Conservation (phyloP, 2,329 filamentous ascomycete genomes). For the Microdochium trichocladiopsis region DNA sequence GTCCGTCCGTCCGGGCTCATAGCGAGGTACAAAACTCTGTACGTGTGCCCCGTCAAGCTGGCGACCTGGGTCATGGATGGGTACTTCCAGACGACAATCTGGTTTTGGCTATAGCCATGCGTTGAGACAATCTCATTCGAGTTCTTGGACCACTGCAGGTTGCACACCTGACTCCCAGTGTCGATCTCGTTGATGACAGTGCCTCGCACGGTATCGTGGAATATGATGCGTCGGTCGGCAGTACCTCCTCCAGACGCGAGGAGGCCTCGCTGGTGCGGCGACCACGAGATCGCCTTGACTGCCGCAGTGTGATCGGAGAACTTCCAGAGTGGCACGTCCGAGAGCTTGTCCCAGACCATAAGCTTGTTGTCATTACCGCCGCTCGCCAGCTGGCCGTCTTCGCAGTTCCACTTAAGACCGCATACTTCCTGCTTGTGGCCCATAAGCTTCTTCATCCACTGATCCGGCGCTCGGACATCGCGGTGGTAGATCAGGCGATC, state of each 20-base stretch:
- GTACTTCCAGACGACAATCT: conserved; percentile 99
- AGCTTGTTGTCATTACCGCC: conserved; percentile 98
- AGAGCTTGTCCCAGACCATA: conserved; percentile 96
- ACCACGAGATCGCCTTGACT: conserved; percentile 97
- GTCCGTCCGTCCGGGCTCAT: conserved; percentile 96
- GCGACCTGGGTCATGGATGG: conserved; percentile 96
- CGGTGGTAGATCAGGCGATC: conserved; percentile 93
- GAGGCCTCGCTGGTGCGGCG: conserved; percentile 86
- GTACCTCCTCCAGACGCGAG: conserved; percentile 95
- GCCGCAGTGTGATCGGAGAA: conserved; percentile 93
- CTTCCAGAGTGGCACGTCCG: conserved; percentile 86
- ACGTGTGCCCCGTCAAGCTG: conserved; percentile 92
- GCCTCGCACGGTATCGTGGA: conserved; percentile 91
- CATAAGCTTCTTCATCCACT: conserved; percentile 78
- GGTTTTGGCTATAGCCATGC: conserved; percentile 95
- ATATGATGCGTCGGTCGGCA: conserved; percentile 92
- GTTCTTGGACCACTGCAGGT: conserved; percentile 94
- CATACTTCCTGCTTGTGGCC: conserved; percentile 99
- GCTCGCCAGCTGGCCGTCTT: conserved; percentile 89
- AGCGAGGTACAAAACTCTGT: conserved; percentile 88
- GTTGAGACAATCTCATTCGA: conserved; percentile 97
- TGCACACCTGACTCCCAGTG: conserved; percentile 98
- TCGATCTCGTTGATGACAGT: conserved; percentile 80
- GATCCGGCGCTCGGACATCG: conserved; percentile 86
- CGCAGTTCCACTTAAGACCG: conserved; percentile 92